Evolutionary conservation across 768 basidiomycete species (phyloP).

Genomic region (Hemileccinum rubropunctum): DNA sequence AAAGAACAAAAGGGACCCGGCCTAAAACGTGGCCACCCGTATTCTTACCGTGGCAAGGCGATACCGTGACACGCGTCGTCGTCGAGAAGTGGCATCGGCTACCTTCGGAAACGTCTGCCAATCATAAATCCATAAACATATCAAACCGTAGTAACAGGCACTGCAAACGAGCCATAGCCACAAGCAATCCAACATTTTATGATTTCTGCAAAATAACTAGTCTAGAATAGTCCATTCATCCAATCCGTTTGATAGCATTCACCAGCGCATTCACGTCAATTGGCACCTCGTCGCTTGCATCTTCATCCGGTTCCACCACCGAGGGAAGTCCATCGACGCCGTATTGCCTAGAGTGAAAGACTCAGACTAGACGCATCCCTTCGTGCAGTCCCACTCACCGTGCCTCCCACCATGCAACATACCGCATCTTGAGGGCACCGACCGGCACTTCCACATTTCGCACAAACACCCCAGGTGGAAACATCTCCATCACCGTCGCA

Average conservation of each 20-base stretch:
- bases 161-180: no score
- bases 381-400: conserved; percentile 22
- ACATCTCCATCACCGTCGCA: conserved; percentile 75
- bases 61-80: no score
- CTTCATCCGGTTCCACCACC: conserved; percentile 24
- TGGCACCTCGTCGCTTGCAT: conserved; percentile 25
- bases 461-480: conserved; percentile 62
- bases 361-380: not conserved
- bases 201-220: no score
- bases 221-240: no score
- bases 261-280: conserved; percentile 44
- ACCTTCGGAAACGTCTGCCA: no score
- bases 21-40: no score
- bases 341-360: conserved; percentile 33
- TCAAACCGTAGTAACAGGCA: no score
- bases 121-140: no score
- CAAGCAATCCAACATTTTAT: no score
- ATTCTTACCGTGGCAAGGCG: no score
- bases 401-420: conserved; percentile 56
- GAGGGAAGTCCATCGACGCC: conserved; percentile 33
- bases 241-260: conserved; percentile 31
- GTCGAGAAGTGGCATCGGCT: no score
- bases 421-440: conserved; percentile 51
- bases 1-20: no score
- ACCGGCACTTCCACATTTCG: conserved; percentile 59